Conservation (phyloP, 139 green algal species). For the Desmodesmus armatus region DNA sequence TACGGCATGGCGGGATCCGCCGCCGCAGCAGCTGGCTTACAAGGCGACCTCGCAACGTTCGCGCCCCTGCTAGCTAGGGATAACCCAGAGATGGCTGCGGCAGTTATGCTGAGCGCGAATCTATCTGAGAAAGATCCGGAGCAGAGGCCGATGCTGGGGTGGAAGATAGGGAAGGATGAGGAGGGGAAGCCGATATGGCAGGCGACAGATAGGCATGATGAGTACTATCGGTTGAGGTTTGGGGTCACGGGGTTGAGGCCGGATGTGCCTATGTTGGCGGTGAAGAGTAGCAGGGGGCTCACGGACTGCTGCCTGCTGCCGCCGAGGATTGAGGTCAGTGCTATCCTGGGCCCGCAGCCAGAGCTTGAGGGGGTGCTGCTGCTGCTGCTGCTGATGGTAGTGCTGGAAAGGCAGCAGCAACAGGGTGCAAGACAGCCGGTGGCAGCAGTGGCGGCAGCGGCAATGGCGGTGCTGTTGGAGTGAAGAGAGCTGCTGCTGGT, state of each 20-base stretch:
- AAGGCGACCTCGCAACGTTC: neutral
- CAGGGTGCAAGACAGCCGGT: too few relatives aligned
- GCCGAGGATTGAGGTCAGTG: neutral
- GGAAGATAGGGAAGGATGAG: conserved; percentile 8
- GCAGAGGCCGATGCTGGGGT: conserved; percentile 29
- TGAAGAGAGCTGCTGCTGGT: too few relatives aligned
- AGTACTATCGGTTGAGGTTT: conserved; percentile 14
- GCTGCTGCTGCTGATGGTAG: neutral
- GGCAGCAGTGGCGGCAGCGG: neutral
- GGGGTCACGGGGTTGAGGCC: conserved; percentile 5
- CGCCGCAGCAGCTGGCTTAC: neutral
- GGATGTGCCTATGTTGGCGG: conserved; percentile 33
- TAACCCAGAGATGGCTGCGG: conserved; percentile 17
- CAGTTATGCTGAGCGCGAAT: conserved; percentile 26
- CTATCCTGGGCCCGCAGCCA: neutral
- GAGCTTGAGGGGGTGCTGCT: neutral
- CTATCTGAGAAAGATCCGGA: conserved; percentile 11
- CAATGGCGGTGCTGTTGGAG: too few relatives aligned
- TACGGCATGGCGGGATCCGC: too few relatives aligned
- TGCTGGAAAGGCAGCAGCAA: neutral
- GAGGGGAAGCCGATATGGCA: conserved; percentile 19
- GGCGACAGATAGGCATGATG: conserved; percentile 18
- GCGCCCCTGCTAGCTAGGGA: neutral
- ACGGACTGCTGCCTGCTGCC: conserved; percentile 30
- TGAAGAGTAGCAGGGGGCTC: conserved; percentile 28